Evolutionary conservation across 2,329 filamentous ascomycete genomes (phyloP), one percentile per base, ranked within the genome.

Genomic region (Fusarium sp.): DNA sequence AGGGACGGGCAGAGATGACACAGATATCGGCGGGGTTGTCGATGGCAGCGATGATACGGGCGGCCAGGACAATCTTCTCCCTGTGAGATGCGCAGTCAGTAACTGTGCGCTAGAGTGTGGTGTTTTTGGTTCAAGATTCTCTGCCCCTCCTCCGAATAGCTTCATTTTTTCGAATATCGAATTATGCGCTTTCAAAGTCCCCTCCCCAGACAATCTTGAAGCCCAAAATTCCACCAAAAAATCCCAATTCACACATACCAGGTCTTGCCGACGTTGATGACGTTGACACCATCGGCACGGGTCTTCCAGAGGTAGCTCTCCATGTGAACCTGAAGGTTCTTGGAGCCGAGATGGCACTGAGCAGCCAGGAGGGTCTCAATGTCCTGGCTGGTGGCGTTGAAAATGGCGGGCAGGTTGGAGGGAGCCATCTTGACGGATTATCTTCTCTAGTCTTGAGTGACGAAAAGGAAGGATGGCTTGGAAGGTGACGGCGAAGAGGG

Each of bases 231-330:
- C 40, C 42, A 48, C 15, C 5, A 59, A 60, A 65, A 35, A 48
- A 50, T 44, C 46, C 30, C 32, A 6, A 23, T 13, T 26, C 12
- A 23, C 46, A 70, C 92, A 77, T 91, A 97, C 94, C 95, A 99
- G 87, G 96, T 99, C 94, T 99, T 99, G 89, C 95, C 95, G 86
- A 99, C 94, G 92, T 99, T 99, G 86, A 99, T 90, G 78, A 99
- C 90, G 85, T 99, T 99, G 88, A 99, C 92, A 87, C 96, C 96
- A 81, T 99, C 97, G 77, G 94, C 92, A 83, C 96, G 93, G 85
- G 94, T 97, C 93, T 99, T 99, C 95, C 95, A 99, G 82, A 99
- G 92, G 90, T 99, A 99, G 79, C 94, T 93, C 88, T 97, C 94
- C 94, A 98, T 98, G 90, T 98, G 95, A 83, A 97, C 93, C 90